Base-by-base conservation (phyloP, 2,329 filamentous ascomycete species). In the Nannizziopsis barbatae region DNA sequence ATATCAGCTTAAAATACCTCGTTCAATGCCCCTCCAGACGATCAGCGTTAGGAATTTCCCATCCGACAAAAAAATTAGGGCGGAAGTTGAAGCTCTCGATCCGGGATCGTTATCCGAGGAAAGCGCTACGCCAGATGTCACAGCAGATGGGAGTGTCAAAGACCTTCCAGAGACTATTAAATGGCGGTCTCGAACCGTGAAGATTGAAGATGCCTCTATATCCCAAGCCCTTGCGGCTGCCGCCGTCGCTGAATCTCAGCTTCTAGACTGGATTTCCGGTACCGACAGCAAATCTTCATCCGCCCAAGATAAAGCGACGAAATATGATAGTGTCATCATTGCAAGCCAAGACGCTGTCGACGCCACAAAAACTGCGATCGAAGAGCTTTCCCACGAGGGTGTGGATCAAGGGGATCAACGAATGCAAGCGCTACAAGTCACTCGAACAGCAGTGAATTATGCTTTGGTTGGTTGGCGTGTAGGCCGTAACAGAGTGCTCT, bases 401-500 rank as follows among this genome's bases (percentile, higher is more conserved):
- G 79, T 95, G 11, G 77, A 86, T 17, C 85, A 87, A 62, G 81
- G 86, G 49, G 90, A 98, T 60, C 70, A 79, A 32, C 80, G 87
- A 50, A 88, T 98, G 81, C 92, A 98, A 67, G 82, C 88, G 57
- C 71, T 98, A 40, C 89, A 95, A 56, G 84, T 98, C 50, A 94
- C 89, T 2, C 83, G 85, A 52, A 93, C 93, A 0, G 88, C 90
- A 1, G 86, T 96, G 49, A 94, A 92, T 65, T 96, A 94, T 64
- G 86, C 86, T 56, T 80, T 95, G 66, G 84, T 98, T 49, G 89
- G 86, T 61, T 96, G 89, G 89, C 79, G 92, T 63, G 86, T 96
- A 54, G 90, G 90, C 20, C 82, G 92, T 42, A 96, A 98, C 65
- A 77, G 92, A 47, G 83, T 95, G 0, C 71, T 98, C 53, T 86